phyloP scores from a whole-genome alignment of 192 early-diverging fungal species.

The Backusella australiensis region DNA sequence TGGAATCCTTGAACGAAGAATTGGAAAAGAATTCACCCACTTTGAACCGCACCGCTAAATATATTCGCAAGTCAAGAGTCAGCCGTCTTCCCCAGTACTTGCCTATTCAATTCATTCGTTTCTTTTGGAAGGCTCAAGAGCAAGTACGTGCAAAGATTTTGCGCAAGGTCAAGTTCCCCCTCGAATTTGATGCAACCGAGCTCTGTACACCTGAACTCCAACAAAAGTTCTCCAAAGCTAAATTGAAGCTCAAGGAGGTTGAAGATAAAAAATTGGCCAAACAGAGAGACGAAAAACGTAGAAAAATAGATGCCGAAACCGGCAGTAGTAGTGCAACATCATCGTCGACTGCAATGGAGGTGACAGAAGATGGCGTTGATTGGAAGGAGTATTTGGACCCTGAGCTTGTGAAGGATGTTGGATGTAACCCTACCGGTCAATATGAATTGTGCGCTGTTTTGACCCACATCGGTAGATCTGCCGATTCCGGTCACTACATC shows the following conservation, averaged over 20 bases:
- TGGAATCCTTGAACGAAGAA: slow-evolving; percentile 68
- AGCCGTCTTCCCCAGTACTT: slow-evolving; percentile 87
- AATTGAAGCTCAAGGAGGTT: slow-evolving; percentile 63
- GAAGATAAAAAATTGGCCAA: slow-evolving; percentile 65
- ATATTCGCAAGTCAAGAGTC: slow-evolving; percentile 73
- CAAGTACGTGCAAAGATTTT: slow-evolving; percentile 88
- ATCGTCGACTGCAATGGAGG: slow-evolving; percentile 8
- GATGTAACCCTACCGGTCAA: slow-evolving; percentile 82
- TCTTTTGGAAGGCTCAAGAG: slow-evolving; percentile 90
- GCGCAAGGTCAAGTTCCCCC: slow-evolving; percentile 92
- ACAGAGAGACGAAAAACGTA: slow-evolving; percentile 47
- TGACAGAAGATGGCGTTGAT: slow-evolving; percentile 24
- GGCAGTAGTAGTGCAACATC: background rate
- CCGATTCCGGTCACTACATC: slow-evolving; percentile 95
- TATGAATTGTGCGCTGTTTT: slow-evolving; percentile 94
- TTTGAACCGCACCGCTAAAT: slow-evolving; percentile 75
- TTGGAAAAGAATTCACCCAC: slow-evolving; percentile 90
- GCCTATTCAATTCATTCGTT: slow-evolving; percentile 88
- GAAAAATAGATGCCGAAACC: slow-evolving; percentile 27
- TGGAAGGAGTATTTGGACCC: slow-evolving; percentile 57
- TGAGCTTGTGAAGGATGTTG: slow-evolving; percentile 74
- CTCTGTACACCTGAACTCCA: slow-evolving; percentile 85
- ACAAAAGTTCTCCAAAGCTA: slow-evolving; percentile 65
- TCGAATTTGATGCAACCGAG: slow-evolving; percentile 85
- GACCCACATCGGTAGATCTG: slow-evolving; percentile 92